A percentile compares a stretch with the other conserved stretches of the same genome.
Conservation (phyloP, 768 basidiomycete genomes). For the Pisolithus tinctorius region DNA sequence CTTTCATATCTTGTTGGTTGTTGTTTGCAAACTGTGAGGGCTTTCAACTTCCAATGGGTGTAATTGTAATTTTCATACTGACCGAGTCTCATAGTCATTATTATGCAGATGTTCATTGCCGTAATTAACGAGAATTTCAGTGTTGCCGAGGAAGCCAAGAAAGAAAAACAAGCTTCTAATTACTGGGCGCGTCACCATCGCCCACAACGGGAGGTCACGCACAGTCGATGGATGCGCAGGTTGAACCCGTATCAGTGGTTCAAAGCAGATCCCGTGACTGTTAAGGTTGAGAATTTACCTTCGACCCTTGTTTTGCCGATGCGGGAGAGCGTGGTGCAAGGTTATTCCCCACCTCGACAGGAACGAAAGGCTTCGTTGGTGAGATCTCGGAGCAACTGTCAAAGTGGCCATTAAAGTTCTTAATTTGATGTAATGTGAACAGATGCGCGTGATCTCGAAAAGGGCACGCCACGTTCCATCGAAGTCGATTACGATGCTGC, state of each 20-base stretch:
- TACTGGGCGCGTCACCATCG: conserved; percentile 59
- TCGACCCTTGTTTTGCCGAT: conserved; percentile 73
- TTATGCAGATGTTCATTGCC: conserved; percentile 94
- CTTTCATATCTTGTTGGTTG: conserved; percentile 81
- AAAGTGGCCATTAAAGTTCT: conserved; percentile 1
- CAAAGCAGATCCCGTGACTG: conserved; percentile 62
- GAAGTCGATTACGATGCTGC: conserved; percentile 54
- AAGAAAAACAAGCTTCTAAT: conserved; percentile 67
- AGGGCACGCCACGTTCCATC: conserved; percentile 46
- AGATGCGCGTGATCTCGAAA: conserved; percentile 14
- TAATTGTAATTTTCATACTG: not conserved
- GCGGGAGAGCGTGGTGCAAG: conserved; percentile 67
- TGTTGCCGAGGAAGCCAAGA: conserved; percentile 87
- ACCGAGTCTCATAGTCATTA: conserved; percentile 53
- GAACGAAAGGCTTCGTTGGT: conserved; percentile 28
- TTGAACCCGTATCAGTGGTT: conserved; percentile 89
- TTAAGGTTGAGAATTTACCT: conserved; percentile 65
- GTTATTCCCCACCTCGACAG: conserved; percentile 36
- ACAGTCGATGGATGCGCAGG: conserved; percentile 54
- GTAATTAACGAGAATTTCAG: conserved; percentile 96
- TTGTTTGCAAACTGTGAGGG: conserved; percentile 84
- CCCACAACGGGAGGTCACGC: conserved; percentile 35
- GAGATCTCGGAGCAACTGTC: not conserved
- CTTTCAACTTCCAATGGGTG: not conserved
- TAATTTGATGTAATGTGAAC: conserved; percentile 7